Conservation (phyloP, 495 filamentous ascomycete species). For the Aspergillus heteromorphus region DNA sequence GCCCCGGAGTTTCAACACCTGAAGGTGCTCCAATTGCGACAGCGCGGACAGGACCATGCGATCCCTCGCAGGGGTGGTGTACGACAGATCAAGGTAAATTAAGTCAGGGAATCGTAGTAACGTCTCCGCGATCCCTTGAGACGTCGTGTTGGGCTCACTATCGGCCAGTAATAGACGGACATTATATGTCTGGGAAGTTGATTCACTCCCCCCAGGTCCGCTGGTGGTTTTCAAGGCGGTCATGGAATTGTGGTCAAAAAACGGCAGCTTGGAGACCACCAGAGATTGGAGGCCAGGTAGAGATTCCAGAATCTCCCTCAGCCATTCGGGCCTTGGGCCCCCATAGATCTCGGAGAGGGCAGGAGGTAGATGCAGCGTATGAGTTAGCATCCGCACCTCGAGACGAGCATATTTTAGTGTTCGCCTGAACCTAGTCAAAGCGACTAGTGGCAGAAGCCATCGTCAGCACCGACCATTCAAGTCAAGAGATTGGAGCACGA, state of each 20-base stretch:
- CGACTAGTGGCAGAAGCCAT: slow-evolving; percentile 36
- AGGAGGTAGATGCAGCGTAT: slow-evolving; percentile 63
- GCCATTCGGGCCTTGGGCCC: slow-evolving; percentile 56
- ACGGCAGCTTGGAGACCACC: slow-evolving; percentile 55
- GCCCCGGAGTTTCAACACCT: slow-evolving; percentile 54
- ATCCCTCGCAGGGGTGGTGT: slow-evolving; percentile 52
- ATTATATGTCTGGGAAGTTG: slow-evolving; percentile 25
- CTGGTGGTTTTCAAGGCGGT: slow-evolving; percentile 35
- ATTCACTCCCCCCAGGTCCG: slow-evolving; percentile 18
- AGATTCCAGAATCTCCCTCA: slow-evolving; percentile 55
- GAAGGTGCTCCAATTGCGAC: slow-evolving; percentile 42
- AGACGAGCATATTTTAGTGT: slow-evolving; percentile 50
- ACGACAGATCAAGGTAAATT: slow-evolving; percentile 57
- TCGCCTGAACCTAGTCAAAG: slow-evolving; percentile 57
- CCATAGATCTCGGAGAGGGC: slow-evolving; percentile 62
- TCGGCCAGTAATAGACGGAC: slow-evolving; percentile 55
- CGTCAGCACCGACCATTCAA: slow-evolving; percentile 2
- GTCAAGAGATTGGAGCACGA: not conserved
- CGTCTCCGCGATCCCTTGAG: slow-evolving; percentile 46
- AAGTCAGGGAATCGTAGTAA: slow-evolving; percentile 49
- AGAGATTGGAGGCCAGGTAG: slow-evolving; percentile 57
- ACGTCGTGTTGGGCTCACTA: slow-evolving; percentile 53
- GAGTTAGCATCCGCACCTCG: slow-evolving; percentile 51
- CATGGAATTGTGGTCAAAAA: slow-evolving; percentile 61
- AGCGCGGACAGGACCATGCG: slow-evolving; percentile 40